These are phyloP conservation scores for Cystofilobasidium bisporidii DNA, from an alignment of 768 basidiomycete species.

Conservation along the genomic window DNA sequence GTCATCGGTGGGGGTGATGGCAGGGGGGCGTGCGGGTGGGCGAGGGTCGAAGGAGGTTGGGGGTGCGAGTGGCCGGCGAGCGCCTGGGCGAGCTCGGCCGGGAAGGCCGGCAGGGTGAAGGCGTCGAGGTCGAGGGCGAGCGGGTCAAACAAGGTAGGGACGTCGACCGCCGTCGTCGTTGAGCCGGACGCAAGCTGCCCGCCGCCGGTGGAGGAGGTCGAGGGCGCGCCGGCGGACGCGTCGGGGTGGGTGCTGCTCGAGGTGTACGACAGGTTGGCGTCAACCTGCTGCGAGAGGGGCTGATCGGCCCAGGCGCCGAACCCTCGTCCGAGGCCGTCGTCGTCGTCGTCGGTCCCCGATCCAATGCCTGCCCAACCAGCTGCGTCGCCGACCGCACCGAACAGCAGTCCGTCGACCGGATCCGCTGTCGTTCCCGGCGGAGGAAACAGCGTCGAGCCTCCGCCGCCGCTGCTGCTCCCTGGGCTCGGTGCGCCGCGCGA, in stretches of 20 bases:
- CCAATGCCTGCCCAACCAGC: too few relatives aligned
- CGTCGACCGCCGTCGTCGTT: neutral
- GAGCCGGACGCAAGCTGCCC: too few relatives aligned
- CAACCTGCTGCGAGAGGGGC: too few relatives aligned
- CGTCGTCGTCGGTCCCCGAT: too few relatives aligned
- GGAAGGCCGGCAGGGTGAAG: neutral
- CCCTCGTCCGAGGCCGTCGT: too few relatives aligned
- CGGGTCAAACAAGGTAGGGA: neutral
- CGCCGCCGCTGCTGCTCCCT: neutral
- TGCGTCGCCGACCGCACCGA: neutral
- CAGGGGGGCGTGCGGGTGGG: too few relatives aligned
- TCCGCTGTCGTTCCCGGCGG: neutral
- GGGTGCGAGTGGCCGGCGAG: neutral
- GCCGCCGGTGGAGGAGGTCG: too few relatives aligned
- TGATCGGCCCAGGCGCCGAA: too few relatives aligned
- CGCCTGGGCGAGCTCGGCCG: neutral
- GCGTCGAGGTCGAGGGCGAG: neutral
- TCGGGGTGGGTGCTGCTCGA: neutral
- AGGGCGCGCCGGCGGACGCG: neutral
- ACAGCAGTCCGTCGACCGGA: neutral
- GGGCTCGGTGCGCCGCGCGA: neutral
- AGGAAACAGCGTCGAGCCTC: neutral
- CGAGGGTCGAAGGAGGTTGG: too few relatives aligned
- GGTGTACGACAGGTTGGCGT: neutral
- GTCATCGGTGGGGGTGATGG: too few relatives aligned